These are phyloP conservation scores for Globisporangium heterothallicum DNA, from an alignment of 352 stramenopile species.

Conservation along the genomic window DNA sequence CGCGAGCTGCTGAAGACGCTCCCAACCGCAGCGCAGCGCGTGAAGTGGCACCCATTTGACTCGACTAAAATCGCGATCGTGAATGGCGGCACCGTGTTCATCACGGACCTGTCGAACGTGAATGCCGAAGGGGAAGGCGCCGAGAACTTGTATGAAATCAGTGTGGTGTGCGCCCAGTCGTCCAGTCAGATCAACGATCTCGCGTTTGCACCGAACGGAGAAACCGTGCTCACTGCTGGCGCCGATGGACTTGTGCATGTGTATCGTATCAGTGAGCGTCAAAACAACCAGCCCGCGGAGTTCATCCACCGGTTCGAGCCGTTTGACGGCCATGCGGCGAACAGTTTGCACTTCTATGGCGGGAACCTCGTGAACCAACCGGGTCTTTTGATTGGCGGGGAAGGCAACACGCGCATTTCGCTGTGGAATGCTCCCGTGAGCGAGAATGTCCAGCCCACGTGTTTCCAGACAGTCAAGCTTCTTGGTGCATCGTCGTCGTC, in stretches of 20 bases:
- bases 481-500: constrained; percentile 14
- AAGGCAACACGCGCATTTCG: constrained; percentile 58
- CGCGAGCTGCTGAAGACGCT: constrained; percentile 63
- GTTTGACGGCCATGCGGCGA: constrained; percentile 61
- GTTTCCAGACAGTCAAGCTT: constrained; percentile 63
- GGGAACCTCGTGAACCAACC: constrained; percentile 35
- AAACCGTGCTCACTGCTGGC: constrained; percentile 59
- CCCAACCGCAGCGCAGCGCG: constrained; percentile 48
- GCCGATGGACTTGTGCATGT: constrained; percentile 79
- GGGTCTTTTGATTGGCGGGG: constrained; percentile 60
- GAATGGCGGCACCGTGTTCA: constrained; percentile 56
- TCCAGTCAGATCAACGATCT: constrained; percentile 73
- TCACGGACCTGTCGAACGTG: constrained; percentile 53
- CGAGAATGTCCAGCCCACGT: constrained; percentile 48
- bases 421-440: constrained; percentile 54
- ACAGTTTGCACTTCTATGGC: constrained; percentile 69
- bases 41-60: constrained; percentile 79
- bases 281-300: constrained; percentile 45
- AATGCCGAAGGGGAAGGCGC: constrained; percentile 26
- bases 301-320: constrained; percentile 78
- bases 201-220: constrained; percentile 55
- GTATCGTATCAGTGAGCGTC: constrained; percentile 50
- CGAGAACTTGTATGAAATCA: constrained; percentile 63
- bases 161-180: constrained; percentile 64
- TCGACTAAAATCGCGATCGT: constrained; percentile 71